Evolutionary conservation across 2,329 filamentous ascomycete species (phyloP).

Genomic region (Scedosporium dehoogii): DNA sequence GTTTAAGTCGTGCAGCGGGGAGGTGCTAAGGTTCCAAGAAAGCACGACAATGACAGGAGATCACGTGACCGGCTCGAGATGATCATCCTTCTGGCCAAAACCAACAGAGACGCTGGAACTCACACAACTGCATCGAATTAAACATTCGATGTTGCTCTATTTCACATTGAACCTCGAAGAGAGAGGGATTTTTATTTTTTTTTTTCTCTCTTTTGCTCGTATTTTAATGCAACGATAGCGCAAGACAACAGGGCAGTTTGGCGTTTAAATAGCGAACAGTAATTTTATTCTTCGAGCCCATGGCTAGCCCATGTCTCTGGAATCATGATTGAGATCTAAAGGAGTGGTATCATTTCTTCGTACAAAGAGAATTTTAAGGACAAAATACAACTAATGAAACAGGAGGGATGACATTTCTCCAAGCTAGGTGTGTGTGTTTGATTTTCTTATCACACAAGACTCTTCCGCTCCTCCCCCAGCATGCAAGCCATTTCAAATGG

Average conservation of each 20-base stretch:
- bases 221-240: not conserved
- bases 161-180: too few relatives aligned
- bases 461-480: not conserved
- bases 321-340: not conserved
- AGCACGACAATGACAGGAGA: constrained; percentile 16
- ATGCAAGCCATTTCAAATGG: not conserved
- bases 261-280: not conserved
- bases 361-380: not conserved
- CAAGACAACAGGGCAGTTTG: not conserved
- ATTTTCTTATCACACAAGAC: not conserved
- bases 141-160: too few relatives aligned
- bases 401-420: not conserved
- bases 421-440: not conserved
- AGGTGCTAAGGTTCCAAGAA: constrained; percentile 3
- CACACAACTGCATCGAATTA: not conserved
- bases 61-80: constrained; percentile 17
- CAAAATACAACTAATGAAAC: not conserved
- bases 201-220: not conserved
- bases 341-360: constrained; percentile 4
- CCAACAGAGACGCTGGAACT: too few relatives aligned
- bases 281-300: not conserved
- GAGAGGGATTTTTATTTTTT: not conserved
- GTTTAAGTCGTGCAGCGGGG: not conserved
- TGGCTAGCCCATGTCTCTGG: not conserved
- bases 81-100: too few relatives aligned